These are phyloP conservation scores for Plectosphaerella plurivora DNA, from an alignment of 2,329 filamentous ascomycete species.

Conservation along the genomic window DNA sequence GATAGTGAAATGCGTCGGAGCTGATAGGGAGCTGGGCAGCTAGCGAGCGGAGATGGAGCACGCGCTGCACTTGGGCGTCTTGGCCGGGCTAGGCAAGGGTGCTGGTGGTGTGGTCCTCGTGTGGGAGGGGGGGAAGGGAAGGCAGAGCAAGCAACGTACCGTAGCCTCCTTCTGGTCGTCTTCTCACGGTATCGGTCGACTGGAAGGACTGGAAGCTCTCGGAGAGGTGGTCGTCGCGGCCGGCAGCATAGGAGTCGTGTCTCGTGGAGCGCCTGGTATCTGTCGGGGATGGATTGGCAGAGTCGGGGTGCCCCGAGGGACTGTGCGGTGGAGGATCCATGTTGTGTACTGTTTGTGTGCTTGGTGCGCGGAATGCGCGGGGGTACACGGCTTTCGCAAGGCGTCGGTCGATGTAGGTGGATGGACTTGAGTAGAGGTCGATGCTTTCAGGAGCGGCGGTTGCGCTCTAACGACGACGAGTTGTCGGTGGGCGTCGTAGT, in stretches of 20 bases:
- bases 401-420: too few relatives aligned
- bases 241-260: constrained; percentile 25
- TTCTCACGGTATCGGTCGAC: constrained; percentile 56
- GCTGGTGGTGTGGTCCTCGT: neutral
- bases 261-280: constrained; percentile 40
- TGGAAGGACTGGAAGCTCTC: constrained; percentile 56
- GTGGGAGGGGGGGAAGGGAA: neutral
- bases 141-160: constrained; percentile 36
- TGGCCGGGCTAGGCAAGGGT: neutral
- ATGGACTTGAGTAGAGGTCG: too few relatives aligned
- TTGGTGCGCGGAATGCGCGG: neutral
- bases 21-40: neutral
- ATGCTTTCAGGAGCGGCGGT: too few relatives aligned
- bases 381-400: neutral
- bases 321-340: neutral
- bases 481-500: too few relatives aligned
- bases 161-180: constrained; percentile 50
- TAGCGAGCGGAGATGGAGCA: neutral
- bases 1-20: neutral
- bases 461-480: too few relatives aligned
- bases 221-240: constrained; percentile 39
- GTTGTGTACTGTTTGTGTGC: neutral
- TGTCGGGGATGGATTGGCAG: constrained; percentile 36
- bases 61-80: neutral
- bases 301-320: neutral